phyloP scores from a whole-genome alignment of 192 early-diverging fungal species.

The Ambispora gerdemannii region DNA sequence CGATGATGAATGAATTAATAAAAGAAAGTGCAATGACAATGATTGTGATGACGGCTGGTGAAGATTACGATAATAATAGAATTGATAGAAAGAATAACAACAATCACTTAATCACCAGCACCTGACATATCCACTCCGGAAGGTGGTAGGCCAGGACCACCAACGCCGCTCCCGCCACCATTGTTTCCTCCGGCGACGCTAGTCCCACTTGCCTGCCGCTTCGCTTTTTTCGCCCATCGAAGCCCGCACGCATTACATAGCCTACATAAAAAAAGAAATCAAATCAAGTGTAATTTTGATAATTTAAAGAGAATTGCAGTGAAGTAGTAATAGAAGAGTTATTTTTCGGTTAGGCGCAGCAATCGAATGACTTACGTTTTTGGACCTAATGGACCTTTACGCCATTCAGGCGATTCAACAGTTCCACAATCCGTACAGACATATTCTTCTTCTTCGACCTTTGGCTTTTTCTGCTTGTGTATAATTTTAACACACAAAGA shows the following conservation, averaged over 20 bases:
- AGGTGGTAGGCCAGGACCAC: not conserved
- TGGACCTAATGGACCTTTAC: constrained; percentile 45
- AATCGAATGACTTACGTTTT: constrained; percentile 45
- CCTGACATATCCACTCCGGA: not conserved
- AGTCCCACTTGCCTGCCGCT: constrained; percentile 12
- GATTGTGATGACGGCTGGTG: too few relatives aligned
- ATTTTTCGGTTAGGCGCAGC: too few relatives aligned
- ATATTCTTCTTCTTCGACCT: constrained; percentile 41
- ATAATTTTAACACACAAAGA: too few relatives aligned
- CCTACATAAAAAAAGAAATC: constrained; percentile 28
- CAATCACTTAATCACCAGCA: not conserved
- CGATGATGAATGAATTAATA: too few relatives aligned
- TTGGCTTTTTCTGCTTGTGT: constrained; percentile 36
- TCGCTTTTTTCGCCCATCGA: constrained; percentile 37
- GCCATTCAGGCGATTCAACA: constrained; percentile 51
- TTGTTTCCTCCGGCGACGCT: not conserved
- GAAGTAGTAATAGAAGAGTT: not conserved
- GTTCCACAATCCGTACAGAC: constrained; percentile 52
- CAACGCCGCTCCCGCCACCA: not conserved
- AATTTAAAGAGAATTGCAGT: not conserved
- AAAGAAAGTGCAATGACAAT: too few relatives aligned
- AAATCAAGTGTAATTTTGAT: not conserved
- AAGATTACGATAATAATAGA: too few relatives aligned
- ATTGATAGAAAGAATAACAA: too few relatives aligned
- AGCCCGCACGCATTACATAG: constrained; percentile 50